A percentile compares a stretch with the other conserved stretches of the same genome.
These are phyloP conservation scores for Pleurotus pulmonarius DNA, from an alignment of 768 basidiomycete species.

Conservation along the genomic window DNA sequence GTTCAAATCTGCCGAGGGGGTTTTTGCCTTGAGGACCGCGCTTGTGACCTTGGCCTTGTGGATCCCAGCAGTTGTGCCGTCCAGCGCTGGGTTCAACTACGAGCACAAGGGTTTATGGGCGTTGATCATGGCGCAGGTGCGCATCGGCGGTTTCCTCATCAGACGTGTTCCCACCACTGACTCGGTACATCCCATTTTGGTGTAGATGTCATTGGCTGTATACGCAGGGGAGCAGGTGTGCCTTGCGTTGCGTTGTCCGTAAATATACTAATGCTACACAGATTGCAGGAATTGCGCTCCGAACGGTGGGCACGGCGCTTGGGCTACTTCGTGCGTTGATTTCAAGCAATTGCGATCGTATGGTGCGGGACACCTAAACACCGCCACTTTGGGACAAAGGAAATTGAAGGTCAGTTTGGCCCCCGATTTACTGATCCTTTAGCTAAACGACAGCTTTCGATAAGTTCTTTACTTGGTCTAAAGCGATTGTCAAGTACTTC, in stretches of 20 bases:
- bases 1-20: slow-evolving; percentile 37
- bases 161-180: too few relatives aligned
- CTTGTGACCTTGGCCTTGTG: slow-evolving; percentile 46
- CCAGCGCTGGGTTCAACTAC: slow-evolving; percentile 42
- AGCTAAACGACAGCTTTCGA: too few relatives aligned
- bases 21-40: slow-evolving; percentile 50
- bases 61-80: slow-evolving; percentile 41
- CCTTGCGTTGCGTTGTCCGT: neutral
- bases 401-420: too few relatives aligned
- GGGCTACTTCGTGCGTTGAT: slow-evolving; percentile 52
- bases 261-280: slow-evolving; percentile 17
- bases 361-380: too few relatives aligned
- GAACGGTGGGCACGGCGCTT: slow-evolving; percentile 26
- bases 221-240: too few relatives aligned
- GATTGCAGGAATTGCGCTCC: too few relatives aligned
- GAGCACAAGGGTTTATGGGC: slow-evolving; percentile 48
- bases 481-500: too few relatives aligned
- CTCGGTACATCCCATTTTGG: too few relatives aligned
- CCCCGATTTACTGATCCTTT: too few relatives aligned
- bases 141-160: too few relatives aligned
- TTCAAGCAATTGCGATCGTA: slow-evolving; percentile 19
- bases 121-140: slow-evolving; percentile 51
- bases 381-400: too few relatives aligned
- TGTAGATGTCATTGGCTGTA: slow-evolving; percentile 19
- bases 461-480: too few relatives aligned